phyloP scores from a whole-genome alignment of 139 green algal genomes.

The Micractinium conductrix region DNA sequence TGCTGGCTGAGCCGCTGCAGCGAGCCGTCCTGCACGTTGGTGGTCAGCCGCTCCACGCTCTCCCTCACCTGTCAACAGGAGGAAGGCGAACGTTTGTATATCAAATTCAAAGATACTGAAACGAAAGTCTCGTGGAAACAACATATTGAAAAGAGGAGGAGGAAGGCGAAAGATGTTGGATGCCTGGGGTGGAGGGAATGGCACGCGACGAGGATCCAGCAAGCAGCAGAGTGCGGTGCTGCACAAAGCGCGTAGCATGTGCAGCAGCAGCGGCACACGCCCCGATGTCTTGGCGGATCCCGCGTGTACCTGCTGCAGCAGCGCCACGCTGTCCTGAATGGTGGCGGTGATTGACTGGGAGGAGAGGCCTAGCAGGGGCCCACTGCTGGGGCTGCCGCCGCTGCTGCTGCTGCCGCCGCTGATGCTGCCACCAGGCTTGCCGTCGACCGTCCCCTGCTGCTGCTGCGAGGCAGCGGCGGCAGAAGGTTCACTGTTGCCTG shows the following conservation, averaged over 20 bases:
- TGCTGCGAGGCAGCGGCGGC: background rate
- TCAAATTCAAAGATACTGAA: no score
- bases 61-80: constrained; percentile 19
- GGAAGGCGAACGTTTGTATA: no score
- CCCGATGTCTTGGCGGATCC: no score
- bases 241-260: no score
- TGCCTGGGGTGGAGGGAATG: no score
- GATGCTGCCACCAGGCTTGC: background rate
- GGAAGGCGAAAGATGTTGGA: no score
- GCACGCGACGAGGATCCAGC: no score
- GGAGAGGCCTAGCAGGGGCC: constrained; percentile 5
- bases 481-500: background rate
- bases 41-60: constrained; percentile 35
- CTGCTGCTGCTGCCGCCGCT: background rate
- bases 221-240: no score
- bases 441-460: background rate
- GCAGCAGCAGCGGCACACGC: no score
- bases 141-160: no score
- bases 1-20: constrained; percentile 39
- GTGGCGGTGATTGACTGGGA: constrained; percentile 29
- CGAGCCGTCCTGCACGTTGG: constrained; percentile 51
- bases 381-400: background rate
- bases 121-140: no score
- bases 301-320: constrained; percentile 34
- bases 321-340: constrained; percentile 34